Percentiles rank a stretch among this genome's conserved stretches.
Evolutionary conservation across 108 stramenopile genomes (phyloP).

Genomic region (Skeletonema tropicum): DNA sequence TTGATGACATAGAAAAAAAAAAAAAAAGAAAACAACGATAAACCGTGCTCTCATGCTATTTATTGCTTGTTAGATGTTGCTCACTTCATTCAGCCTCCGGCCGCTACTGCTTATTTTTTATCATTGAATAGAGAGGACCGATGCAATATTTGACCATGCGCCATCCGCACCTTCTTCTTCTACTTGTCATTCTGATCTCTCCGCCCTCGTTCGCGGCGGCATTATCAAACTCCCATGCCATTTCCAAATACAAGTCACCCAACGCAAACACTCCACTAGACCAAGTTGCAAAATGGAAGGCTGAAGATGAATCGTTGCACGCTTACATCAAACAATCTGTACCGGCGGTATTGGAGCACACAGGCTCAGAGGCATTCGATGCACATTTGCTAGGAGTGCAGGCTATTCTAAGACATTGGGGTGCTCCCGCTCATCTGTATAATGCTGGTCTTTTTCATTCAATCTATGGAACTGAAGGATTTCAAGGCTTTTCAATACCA

Average conservation of each 20-base stretch:
- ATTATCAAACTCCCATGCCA: constrained; percentile 6
- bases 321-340: constrained; percentile 56
- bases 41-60: too few relatives aligned
- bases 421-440: constrained; percentile 51
- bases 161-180: neutral
- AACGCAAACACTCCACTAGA: constrained; percentile 46
- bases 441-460: constrained; percentile 79
- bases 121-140: too few relatives aligned
- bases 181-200: neutral
- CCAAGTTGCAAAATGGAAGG: constrained; percentile 42
- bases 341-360: constrained; percentile 73
- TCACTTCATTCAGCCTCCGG: too few relatives aligned
- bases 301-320: constrained; percentile 52
- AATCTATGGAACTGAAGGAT: constrained; percentile 84
- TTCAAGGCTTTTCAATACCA: constrained; percentile 75
- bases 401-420: constrained; percentile 67
- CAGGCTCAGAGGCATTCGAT: constrained; percentile 73
- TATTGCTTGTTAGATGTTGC: too few relatives aligned
- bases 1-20: too few relatives aligned
- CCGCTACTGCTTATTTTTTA: too few relatives aligned
- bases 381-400: constrained; percentile 74
- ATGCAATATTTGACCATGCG: too few relatives aligned
- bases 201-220: neutral
- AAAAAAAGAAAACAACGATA: too few relatives aligned
- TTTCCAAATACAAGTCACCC: constrained; percentile 62